Evolutionary conservation across 2,329 filamentous ascomycete genomes (phyloP).

Genomic region (Aspergillus fumigatiaffinis): DNA sequence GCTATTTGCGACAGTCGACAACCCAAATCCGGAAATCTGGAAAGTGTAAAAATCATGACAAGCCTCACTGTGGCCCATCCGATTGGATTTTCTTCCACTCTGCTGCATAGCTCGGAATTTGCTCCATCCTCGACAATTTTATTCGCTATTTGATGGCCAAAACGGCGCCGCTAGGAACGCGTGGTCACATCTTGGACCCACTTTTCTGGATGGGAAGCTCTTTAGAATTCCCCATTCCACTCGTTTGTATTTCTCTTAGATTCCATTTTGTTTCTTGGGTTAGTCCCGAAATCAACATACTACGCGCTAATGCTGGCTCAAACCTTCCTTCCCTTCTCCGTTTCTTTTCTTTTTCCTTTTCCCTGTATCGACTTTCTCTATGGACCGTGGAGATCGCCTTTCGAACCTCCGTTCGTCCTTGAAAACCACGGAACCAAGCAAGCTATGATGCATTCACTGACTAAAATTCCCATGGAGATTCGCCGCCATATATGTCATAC

Average conservation of each 20-base stretch:
- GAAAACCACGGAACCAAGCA: constrained; percentile 11
- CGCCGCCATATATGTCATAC: constrained; percentile 2
- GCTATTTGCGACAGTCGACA: neutral
- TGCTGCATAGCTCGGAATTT: constrained; percentile 11
- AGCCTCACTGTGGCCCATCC: constrained; percentile 11
- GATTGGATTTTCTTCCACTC: constrained; percentile 14
- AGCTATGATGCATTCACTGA: constrained; percentile 13
- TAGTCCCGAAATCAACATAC: constrained; percentile 8
- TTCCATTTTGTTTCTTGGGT: constrained; percentile 5
- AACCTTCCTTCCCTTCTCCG: neutral
- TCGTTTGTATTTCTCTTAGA: constrained; percentile 11
- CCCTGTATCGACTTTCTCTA: neutral
- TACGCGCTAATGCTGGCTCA: constrained; percentile 6
- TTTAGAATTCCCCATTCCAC: neutral
- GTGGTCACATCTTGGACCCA: constrained; percentile 8
- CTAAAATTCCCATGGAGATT: neutral
- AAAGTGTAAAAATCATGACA: neutral
- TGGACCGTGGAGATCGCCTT: neutral
- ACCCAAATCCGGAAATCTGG: neutral
- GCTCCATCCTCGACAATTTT: constrained; percentile 3
- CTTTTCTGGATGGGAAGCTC: neutral
- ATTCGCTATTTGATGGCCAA: constrained; percentile 9
- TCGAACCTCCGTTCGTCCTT: neutral
- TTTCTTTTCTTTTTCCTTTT: neutral
- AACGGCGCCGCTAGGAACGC: constrained; percentile 22